Base-by-base conservation (phyloP, 164 flowering plant genomes). In the Cinnamomum micranthum region DNA sequence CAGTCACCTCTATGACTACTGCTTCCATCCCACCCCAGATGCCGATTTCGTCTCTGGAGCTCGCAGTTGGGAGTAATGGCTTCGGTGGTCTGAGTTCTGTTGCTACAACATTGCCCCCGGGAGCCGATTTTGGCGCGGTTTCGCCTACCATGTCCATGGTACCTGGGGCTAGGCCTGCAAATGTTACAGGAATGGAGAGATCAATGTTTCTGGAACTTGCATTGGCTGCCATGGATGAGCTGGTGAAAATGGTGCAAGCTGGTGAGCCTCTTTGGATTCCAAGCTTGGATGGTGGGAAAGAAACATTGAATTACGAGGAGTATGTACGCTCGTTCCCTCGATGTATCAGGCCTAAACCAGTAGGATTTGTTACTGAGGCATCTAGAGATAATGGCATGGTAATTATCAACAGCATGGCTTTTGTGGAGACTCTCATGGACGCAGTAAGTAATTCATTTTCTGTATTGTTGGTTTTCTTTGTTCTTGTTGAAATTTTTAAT, bases 361-460 rank as follows among this genome's bases (percentile, higher is more conserved):
- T 77, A 66, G 94, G 97, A 6, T 93, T 86, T 73, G 93, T 87
- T 59, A 79, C 87, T 2, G 99, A 95, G 75, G 96, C 96, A 5
- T 85, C 95, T 0, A 83, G 96, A 58, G 98, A 90, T 75, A 82
- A 87, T 51, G 98, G 97, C 3, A 76, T 91, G 86, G 96, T 92
- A 13, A 93, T 95, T 78, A 87, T 95, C 88, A 93, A 91, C 79
- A 86, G 98, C 70, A 76, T 90, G 81, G 95, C 97, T 3, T 94
- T 95, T 55, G 98, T 95, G 12, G 98, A 93, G 82, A 93, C 93
- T 24, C 74, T 95, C 55, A 91, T 95, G 94, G 97, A 93, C 65
- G 84, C 95, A 69, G 99, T 95, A 77, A 85, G 87, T 31, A 11
- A 64, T 7, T 55, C 60, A 14, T 20, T 20, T 55, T 24, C 24